These are phyloP conservation scores for Cordyceps javanica DNA, from an alignment of 2,329 filamentous ascomycete species.

Conservation along the genomic window DNA sequence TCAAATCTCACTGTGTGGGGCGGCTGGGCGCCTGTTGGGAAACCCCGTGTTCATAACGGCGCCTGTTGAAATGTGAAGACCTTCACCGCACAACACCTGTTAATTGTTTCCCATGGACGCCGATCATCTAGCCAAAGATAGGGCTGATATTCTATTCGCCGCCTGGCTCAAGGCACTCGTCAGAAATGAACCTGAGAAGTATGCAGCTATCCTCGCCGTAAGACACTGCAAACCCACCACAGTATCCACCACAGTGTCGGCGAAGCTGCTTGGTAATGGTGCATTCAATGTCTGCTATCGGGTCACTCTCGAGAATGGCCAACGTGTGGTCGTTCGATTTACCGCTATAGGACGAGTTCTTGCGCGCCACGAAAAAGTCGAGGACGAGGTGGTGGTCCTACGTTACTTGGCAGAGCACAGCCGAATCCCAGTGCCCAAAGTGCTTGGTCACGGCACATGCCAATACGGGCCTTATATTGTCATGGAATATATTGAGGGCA, in stretches of 20 bases:
- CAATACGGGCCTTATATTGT: neutral
- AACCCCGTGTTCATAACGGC: too few relatives aligned
- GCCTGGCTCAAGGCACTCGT: neutral
- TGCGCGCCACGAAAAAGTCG: neutral
- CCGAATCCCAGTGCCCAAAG: neutral
- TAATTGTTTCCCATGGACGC: neutral
- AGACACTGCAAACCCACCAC: neutral
- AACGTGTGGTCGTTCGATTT: neutral
- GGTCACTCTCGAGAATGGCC: neutral
- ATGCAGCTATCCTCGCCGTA: neutral
- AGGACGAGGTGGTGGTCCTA: neutral
- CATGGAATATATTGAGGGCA: neutral
- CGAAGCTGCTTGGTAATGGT: neutral
- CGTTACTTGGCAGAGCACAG: neutral
- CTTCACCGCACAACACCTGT: too few relatives aligned
- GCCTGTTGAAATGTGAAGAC: too few relatives aligned
- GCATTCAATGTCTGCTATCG: neutral
- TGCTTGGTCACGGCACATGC: neutral
- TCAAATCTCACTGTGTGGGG: too few relatives aligned
- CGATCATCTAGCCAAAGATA: neutral
- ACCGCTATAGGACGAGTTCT: neutral
- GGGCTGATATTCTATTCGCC: neutral
- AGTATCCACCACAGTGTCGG: too few relatives aligned
- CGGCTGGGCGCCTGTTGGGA: too few relatives aligned
- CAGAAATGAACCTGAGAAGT: neutral